Base-by-base conservation (phyloP, 1,284 basidiomycete species). In the Exobasidium rhododendri region DNA sequence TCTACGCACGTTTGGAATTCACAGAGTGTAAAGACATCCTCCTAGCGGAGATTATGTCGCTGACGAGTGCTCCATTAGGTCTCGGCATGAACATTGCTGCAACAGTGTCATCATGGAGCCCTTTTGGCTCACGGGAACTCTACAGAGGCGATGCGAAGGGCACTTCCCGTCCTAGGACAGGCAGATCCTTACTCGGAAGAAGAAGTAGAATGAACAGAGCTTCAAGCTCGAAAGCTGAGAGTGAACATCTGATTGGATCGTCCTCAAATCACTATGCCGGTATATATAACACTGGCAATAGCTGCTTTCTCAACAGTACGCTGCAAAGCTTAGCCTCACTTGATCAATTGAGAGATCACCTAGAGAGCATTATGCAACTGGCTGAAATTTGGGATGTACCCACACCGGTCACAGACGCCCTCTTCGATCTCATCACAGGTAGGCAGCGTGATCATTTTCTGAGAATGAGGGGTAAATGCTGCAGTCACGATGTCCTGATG, bases 281-380 rank as follows among this genome's bases (percentile, higher is more conserved):
- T 17, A 66, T 79, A 14, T 60, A 63, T 30, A 79, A 79, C 31
- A 75, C 76, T 2, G 75, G 73, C 54, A 74, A 78, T 47, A 74
- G 71, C 5, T 79, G 77, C 69, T 79, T 77, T 64, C 72, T 79
- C 63, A 79, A 79, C 64, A 71, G 68, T 28, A 72, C 71, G 2
- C 47, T 79, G 20, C 77, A 79, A 46, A 69, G 70, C 0, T 66
- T 79, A 14, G 69, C 72, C 10, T 68, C 69, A 22, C 26, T 75
- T 24, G 47, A 64, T 2, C 45, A 51, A 1, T 65, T 73, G 10
- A 64, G 58, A 10, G 32, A 57, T 13, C 68, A 73, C 46, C 62
- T 79, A 35, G 61, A 66, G 31, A 35, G 56, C 7, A 40, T 74
- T 1, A 56, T 69, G 14, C 26, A 55, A 29, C 58, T 66, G 53